Evolutionary conservation across 2,329 filamentous ascomycete genomes (phyloP).

Genomic region (Monilinia polystroma): DNA sequence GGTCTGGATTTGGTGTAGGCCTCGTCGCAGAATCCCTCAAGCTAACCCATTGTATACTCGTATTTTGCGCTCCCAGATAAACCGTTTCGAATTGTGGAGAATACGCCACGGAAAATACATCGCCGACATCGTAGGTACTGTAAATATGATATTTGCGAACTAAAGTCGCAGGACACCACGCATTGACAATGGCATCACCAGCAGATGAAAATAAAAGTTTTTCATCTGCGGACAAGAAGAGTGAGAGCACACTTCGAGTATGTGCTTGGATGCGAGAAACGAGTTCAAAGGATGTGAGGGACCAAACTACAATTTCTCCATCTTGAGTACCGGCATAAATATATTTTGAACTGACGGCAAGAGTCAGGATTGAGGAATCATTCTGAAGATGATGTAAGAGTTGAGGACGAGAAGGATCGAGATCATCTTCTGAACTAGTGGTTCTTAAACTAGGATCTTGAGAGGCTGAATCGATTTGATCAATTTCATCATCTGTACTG

Average conservation of each 20-base stretch:
- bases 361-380: constrained; percentile 74
- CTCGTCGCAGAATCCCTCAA: constrained; percentile 62
- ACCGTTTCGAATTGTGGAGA: constrained; percentile 76
- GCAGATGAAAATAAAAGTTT: constrained; percentile 84
- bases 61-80: constrained; percentile 92
- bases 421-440: constrained; percentile 27
- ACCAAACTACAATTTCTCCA: constrained; percentile 91
- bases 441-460: constrained; percentile 6
- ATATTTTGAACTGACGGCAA: constrained; percentile 75
- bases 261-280: constrained; percentile 81
- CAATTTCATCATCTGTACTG: constrained; percentile 7
- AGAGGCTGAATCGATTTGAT: constrained; percentile 2
- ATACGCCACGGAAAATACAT: constrained; percentile 94
- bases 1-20: constrained; percentile 60
- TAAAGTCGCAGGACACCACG: constrained; percentile 80
- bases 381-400: constrained; percentile 74
- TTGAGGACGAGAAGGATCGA: constrained; percentile 48
- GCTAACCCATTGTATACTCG: constrained; percentile 89
- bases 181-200: constrained; percentile 90
- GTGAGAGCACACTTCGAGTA: constrained; percentile 82
- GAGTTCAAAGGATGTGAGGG: constrained; percentile 81
- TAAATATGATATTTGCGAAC: constrained; percentile 83
- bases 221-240: constrained; percentile 75
- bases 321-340: constrained; percentile 93
- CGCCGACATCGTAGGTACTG: constrained; percentile 89